Percentiles rank a stretch among this genome's conserved stretches.
phyloP scores from a whole-genome alignment of 805 yeast genomes.

The Cyberlindnera mycetangii region DNA sequence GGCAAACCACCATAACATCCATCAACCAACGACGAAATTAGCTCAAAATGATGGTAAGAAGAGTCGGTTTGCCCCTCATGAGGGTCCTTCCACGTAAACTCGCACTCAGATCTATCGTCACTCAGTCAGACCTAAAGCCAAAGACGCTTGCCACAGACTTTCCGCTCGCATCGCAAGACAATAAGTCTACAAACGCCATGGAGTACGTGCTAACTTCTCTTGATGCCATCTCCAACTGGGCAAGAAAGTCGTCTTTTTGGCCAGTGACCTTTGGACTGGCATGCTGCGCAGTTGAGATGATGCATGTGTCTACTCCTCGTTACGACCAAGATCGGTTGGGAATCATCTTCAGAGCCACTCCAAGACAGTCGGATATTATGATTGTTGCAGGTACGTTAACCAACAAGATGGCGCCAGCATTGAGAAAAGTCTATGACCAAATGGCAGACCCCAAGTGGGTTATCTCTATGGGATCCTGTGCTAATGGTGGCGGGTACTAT shows the following conservation, averaged over 20 bases:
- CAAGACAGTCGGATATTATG: constrained; percentile 89
- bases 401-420: constrained; percentile 90
- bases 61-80: not conserved
- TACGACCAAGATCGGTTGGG: constrained; percentile 92
- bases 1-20: not conserved
- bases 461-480: constrained; percentile 91
- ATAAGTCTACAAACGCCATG: constrained; percentile 52
- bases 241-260: constrained; percentile 89
- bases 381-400: constrained; percentile 91
- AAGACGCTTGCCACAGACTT: constrained; percentile 21
- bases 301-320: constrained; percentile 89
- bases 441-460: constrained; percentile 97
- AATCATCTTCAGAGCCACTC: constrained; percentile 89
- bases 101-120: constrained; percentile 15
- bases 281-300: constrained; percentile 94
- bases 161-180: constrained; percentile 22
- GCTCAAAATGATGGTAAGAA: constrained; percentile 9
- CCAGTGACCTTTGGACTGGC: constrained; percentile 91
- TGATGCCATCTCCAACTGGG: constrained; percentile 86
- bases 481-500: constrained; percentile 91
- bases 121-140: constrained; percentile 20
- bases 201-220: constrained; percentile 82
- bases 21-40: not conserved
- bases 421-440: constrained; percentile 90
- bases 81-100: not conserved